Base-by-base conservation (phyloP, 2,329 filamentous ascomycete species). In the Botrytis galanthina region DNA sequence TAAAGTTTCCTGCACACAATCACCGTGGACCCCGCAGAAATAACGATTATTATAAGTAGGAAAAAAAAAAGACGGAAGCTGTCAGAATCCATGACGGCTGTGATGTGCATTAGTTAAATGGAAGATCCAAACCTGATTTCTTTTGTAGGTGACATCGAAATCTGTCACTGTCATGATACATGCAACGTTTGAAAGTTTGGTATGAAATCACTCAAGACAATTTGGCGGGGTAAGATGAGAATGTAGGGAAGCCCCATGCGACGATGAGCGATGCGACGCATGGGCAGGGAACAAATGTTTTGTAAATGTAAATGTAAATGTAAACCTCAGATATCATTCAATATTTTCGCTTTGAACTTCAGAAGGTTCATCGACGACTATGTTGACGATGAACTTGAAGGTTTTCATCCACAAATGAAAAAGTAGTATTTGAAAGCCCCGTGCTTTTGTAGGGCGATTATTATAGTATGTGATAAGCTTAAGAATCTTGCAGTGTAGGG, bases 141-240 rank as follows among this genome's bases (percentile, higher is more conserved):
- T 51, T 37, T 42, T 35, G n/a, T 20, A 12, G 1, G 29, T 26
- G 32, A 22, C 39, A 35, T 26, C 29, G 12, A 61, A 70, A 46
- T 16, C 70, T 71, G 70, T 32, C 35, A 71, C 70, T 26, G 18
- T 32, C 35, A 37, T 72, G 70, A 67, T 67, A 72, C 61, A 46
- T 35, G 18, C 14, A 46, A 29, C 12, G 70, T 72, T 72, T 57
- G 35, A 54, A 44, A 57, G 37, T 51, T 35, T 72, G 29, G 22
- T 29, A 51, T 60, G 29, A 46, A 62, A 62, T n/a, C 37, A 37
- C 44, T 22, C 26, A 39, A 62, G 54, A 32, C 48, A 35, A 51
- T 46, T 71, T 62, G 29, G 54, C 39, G 68, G 46, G 60, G 32
- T 18, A 44, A 29, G 14, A 12, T 35, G 14, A 63, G 39, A 32